These are phyloP conservation scores for Radiomyces spectabilis DNA, from an alignment of 192 early-diverging fungal species.

Conservation along the genomic window DNA sequence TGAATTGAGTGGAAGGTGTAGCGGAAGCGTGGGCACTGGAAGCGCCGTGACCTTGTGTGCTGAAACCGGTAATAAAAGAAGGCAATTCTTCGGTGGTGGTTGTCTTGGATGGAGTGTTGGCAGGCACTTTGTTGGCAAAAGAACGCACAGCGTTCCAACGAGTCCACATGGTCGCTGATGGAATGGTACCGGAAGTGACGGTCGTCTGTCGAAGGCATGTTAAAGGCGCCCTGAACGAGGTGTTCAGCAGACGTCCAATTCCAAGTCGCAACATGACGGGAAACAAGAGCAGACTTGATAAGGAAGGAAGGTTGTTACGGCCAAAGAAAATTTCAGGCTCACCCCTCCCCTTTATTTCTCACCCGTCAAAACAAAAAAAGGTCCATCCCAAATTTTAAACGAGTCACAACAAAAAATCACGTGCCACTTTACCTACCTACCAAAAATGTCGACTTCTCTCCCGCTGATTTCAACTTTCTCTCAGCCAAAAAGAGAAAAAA, in stretches of 20 bases:
- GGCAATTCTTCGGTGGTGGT: not conserved
- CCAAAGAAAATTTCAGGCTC: not conserved
- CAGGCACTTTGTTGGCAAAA: slow-evolving; percentile 5
- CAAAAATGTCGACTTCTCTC: not conserved
- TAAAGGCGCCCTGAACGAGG: not conserved
- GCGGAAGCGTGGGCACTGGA: slow-evolving; percentile 10
- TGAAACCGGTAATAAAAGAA: slow-evolving; percentile 16
- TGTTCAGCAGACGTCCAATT: slow-evolving; percentile 2
- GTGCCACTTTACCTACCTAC: not conserved
- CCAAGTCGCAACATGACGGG: slow-evolving; percentile 16
- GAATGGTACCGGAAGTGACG: not conserved
- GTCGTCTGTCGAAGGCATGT: not conserved
- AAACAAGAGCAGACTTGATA: not conserved
- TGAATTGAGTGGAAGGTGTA: slow-evolving; percentile 60
- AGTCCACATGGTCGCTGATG: not conserved
- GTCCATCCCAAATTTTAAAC: not conserved
- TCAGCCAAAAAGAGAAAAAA: too few species aligned
- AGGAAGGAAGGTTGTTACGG: slow-evolving; percentile 4
- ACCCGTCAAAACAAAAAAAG: not conserved
- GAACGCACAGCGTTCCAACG: not conserved
- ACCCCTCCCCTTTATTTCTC: too few species aligned
- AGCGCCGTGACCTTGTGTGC: slow-evolving; percentile 10
- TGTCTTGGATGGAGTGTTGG: not conserved
- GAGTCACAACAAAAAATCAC: not conserved
- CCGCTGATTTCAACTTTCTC: too few species aligned